Base-by-base conservation (phyloP, 352 stramenopile genomes). In the Globisporangium mamillatum region DNA sequence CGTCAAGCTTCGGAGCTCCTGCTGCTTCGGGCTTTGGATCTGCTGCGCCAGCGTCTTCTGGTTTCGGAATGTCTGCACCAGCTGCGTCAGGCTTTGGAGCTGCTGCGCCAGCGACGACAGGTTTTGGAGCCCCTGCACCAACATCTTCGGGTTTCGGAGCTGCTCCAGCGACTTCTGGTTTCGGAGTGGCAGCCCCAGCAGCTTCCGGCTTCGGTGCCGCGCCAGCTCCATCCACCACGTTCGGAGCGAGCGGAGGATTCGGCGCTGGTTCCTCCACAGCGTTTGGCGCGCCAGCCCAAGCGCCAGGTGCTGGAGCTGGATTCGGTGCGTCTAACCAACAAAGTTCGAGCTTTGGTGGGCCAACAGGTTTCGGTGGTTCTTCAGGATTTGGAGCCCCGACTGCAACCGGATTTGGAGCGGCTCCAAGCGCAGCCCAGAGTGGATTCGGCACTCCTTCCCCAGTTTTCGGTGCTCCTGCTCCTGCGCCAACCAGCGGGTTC, bases 121-220 rank as follows among this genome's bases (percentile, higher is more conserved):
- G 57, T 14, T 63, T 63, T 38, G 66, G 66, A 48, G 24, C 46
- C 7, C 34, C 54, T 27, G 64, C 60, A 10, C 60, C 72, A 7
- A 22, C 24, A 7, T 52, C 69, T 16, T 67, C 70, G 12, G 62
- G 54, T 7, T 75, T 69, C 36, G 58, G 64, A 52, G 29, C 63
- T 46, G 55, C 64, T 41, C 48, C 58, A 60, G 54, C 66, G 9
- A 46, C 69, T 10, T 64, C 64, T 52, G 67, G 69, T 32, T 84
- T 81, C 60, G 78, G 71, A 65, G 56, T 62, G 10, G 29, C 67
- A 24, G 41, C 69, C 55, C 36, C 71, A 55, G 54, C 67, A 36
- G 70, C 79, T 0, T 72, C 48, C 38, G 73, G 71, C 4, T 91
- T 91, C 44, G 78, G 77, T 29, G 66, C 66, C 27, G 22, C 48